phyloP scores from a whole-genome alignment of 805 yeast species.

The Cyberlindnera euphorbiae region DNA sequence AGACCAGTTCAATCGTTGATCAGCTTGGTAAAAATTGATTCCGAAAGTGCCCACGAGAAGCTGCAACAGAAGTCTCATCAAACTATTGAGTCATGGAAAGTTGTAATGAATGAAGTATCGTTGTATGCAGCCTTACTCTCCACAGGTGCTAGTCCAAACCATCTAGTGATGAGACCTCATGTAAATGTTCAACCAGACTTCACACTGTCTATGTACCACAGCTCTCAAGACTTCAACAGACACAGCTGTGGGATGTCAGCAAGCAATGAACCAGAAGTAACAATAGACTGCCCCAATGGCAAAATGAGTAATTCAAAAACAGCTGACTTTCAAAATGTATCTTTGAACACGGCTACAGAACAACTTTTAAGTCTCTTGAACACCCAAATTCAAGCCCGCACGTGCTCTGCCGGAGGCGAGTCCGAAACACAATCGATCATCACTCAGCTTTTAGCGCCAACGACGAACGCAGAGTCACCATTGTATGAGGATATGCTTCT shows the following conservation, averaged over 20 bases:
- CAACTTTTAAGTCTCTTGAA: conserved; percentile 2
- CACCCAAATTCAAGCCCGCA: background rate
- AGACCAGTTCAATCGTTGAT: conserved; percentile 7
- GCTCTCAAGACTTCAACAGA: too few species aligned
- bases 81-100: conserved; percentile 25
- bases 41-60: conserved; percentile 7
- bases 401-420: too few species aligned
- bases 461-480: background rate
- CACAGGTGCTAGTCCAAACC: conserved; percentile 26
- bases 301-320: too few species aligned
- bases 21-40: conserved; percentile 8
- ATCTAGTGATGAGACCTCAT: too few species aligned
- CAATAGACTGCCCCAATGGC: too few species aligned
- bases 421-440: background rate
- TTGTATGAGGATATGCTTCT: conserved; percentile 21
- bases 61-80: conserved; percentile 1
- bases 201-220: conserved; percentile 20
- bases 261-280: too few species aligned
- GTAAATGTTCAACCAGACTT: too few species aligned
- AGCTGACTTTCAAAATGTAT: too few species aligned
- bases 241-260: too few species aligned
- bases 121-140: conserved; percentile 36
- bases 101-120: conserved; percentile 33
- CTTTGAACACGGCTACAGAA: background rate
- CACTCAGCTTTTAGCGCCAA: background rate